Evolutionary conservation across 345 rosid species (phyloP), one percentile per base, ranked within the genome.

Genomic region (Brassica incana): DNA sequence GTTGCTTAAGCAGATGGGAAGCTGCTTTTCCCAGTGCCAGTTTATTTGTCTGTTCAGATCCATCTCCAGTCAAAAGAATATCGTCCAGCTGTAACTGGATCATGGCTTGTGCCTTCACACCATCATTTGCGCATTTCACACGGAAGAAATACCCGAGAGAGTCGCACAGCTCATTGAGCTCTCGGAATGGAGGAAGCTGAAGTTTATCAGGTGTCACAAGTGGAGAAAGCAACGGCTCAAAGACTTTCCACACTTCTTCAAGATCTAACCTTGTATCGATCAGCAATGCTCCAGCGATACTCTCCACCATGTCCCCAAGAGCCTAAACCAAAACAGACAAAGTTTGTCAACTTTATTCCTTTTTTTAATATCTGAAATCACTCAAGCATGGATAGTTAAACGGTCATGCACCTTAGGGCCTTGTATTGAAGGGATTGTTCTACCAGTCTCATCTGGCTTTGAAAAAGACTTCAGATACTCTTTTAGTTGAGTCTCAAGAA

Each of bases 231-330:
- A 95, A 79, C 1, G 96, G 93, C 81, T 91, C 84, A 74, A 87
- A 85, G 83, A 89, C 74, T 84, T 83, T 88, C 99, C 97, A 93
- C 18, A 95, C 92, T 76, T 85, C 83, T 60, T 90, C 91, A 10
- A 92, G 89, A 81, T 89, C 84, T 71, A 93, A 83, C 45, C 81
- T 87, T 14, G 91, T 78, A 85, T 95, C 97, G n/a, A 95, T 80
- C 71, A 93, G 67, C 54, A 92, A 81, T 54, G 98, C 99, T 48
- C 97, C 97, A 1, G 90, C 89, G 25, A 95, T 90, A 79, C 98
- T 93, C 83, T 95, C 97, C 83, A 93, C 83, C 81, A 93, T 12
- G 80, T 95, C 99, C 25, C 97, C 99, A 77, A 93, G 98, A 79
- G 92, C 93, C 99, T 92, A 80, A 54, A 63, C 66, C 66, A 72